Conservation (phyloP, 108 stramenopile species). For the Cyclotella kingstonii region DNA sequence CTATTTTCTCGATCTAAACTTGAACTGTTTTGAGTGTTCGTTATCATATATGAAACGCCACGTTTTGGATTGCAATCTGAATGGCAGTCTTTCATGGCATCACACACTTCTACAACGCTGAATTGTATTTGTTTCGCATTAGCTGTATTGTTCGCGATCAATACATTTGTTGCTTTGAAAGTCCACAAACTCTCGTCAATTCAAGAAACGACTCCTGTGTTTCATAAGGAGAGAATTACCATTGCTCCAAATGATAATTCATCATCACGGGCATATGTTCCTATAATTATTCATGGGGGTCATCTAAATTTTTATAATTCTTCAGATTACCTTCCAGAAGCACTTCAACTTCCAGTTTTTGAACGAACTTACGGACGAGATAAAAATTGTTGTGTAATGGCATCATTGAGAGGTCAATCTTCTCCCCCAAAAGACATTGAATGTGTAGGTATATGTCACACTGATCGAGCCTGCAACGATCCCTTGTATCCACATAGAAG, state of each 20-base stretch:
- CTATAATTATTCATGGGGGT: background rate
- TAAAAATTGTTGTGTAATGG: constrained; percentile 6
- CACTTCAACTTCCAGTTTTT: background rate
- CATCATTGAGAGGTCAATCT: background rate
- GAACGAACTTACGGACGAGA: background rate
- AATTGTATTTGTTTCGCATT: background rate
- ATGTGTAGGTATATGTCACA: constrained; percentile 13
- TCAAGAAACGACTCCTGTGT: too few species aligned
- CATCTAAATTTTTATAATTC: background rate
- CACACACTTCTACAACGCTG: background rate
- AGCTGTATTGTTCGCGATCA: background rate
- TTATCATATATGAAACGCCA: too few species aligned
- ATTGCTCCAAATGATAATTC: too few species aligned
- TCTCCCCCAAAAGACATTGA: background rate
- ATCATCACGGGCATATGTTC: background rate
- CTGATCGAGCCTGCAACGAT: constrained; percentile 8
- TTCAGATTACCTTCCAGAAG: background rate
- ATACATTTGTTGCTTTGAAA: background rate
- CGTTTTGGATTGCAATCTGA: too few species aligned
- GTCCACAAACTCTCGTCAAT: background rate
- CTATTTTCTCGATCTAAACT: too few species aligned
- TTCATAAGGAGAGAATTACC: too few species aligned
- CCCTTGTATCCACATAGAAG: constrained; percentile 1
- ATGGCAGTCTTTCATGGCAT: background rate
- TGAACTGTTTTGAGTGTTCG: too few species aligned